These are phyloP conservation scores for Dipodascus geniculatus DNA, from an alignment of 805 yeast genomes.

Conservation along the genomic window DNA sequence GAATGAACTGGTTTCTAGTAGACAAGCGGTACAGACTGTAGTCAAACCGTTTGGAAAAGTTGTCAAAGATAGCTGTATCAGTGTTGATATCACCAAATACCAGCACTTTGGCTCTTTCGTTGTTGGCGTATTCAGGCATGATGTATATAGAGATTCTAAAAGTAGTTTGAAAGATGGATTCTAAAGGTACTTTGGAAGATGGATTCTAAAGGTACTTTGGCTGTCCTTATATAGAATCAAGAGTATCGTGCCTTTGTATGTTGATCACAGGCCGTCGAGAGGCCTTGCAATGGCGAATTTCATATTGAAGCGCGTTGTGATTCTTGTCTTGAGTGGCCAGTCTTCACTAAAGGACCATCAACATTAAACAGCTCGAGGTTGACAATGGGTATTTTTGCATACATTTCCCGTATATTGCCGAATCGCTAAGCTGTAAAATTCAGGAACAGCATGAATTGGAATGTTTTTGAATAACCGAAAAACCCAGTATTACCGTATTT, in stretches of 20 bases:
- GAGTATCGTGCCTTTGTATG: neutral
- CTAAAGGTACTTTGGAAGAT: too few species aligned
- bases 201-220: too few species aligned
- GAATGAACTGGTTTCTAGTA: constrained; percentile 27
- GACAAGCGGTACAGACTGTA: constrained; percentile 9
- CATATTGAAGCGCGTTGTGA: too few species aligned
- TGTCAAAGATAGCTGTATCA: constrained; percentile 1
- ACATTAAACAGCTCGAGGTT: neutral
- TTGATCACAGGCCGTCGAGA: too few species aligned
- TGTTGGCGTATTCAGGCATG: neutral
- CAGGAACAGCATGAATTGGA: neutral
- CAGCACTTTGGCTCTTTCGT: constrained; percentile 5
- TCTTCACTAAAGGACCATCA: neutral
- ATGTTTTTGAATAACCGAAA: neutral
- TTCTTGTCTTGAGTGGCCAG: too few species aligned
- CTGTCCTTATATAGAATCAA: neutral
- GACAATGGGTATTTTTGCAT: neutral
- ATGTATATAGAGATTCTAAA: neutral
- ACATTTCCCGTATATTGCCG: neutral
- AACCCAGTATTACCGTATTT: neutral
- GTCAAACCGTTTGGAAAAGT: constrained; percentile 5
- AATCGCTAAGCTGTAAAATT: neutral
- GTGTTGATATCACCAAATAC: constrained; percentile 5
- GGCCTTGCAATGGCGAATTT: too few species aligned
- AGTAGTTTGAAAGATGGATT: neutral